Conservation (phyloP, 139 green algal genomes). For the Chlamydomonas incerta region DNA sequence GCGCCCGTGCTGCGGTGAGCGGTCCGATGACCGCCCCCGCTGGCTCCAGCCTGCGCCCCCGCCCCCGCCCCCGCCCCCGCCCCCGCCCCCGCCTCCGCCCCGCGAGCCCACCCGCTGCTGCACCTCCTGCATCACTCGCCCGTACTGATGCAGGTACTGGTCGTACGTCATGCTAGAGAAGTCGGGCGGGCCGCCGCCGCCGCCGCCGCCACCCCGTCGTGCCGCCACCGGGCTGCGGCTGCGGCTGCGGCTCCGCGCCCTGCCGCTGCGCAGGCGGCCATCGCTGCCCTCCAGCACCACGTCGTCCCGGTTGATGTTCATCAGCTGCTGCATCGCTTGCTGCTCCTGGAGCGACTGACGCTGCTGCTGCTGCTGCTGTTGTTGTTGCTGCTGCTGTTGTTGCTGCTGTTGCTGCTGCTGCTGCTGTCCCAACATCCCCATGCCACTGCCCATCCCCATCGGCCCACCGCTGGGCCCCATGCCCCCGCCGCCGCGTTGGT, state of each 20-base stretch:
- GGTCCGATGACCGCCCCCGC: background rate
- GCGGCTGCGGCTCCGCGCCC: background rate
- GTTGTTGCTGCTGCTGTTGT: background rate
- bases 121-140: conserved; percentile 45
- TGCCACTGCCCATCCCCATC: background rate
- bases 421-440: background rate
- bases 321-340: conserved; percentile 14
- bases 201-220: background rate
- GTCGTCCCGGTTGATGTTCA: conserved; percentile 22
- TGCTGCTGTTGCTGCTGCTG: background rate
- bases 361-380: background rate
- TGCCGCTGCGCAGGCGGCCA: conserved; percentile 6
- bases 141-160: conserved; percentile 64
- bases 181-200: conserved; percentile 17
- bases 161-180: conserved; percentile 67
- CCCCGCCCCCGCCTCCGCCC: background rate
- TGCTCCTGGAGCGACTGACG: background rate
- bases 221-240: conserved; percentile 31
- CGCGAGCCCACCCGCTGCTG: background rate
- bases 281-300: conserved; percentile 36
- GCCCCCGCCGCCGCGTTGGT: background rate
- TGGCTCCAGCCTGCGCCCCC: background rate
- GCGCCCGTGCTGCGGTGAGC: background rate
- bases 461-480: too few relatives aligned
- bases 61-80: background rate